A percentile compares a stretch with the other conserved stretches of the same genome.
phyloP scores from a whole-genome alignment of 2,329 filamentous ascomycete species.

The Botrytis paeoniae region DNA sequence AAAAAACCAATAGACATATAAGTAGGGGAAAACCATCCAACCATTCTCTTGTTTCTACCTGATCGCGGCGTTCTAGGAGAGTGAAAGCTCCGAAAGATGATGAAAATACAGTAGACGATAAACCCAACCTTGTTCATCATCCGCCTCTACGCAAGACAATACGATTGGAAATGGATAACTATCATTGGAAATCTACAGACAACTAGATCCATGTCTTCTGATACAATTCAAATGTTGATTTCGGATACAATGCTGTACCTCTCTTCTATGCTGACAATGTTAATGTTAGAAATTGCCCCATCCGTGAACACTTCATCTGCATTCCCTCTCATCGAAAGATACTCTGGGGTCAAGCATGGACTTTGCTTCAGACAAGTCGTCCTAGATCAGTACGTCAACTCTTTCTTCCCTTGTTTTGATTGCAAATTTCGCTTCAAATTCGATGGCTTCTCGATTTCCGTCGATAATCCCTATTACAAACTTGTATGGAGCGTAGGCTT shows the following conservation, averaged over 20 bases:
- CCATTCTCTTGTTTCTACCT: not conserved
- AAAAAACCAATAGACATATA: not conserved
- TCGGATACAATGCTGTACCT: not conserved
- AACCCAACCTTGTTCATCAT: not conserved
- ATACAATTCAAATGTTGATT: not conserved
- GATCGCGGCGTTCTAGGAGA: not conserved
- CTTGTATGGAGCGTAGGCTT: not conserved
- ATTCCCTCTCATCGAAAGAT: not conserved
- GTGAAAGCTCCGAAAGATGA: not conserved
- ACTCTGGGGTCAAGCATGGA: not conserved
- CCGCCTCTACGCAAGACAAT: not conserved
- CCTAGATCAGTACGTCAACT: not conserved
- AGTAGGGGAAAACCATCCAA: not conserved
- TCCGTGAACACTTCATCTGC: not conserved
- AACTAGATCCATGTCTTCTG: not conserved
- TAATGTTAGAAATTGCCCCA: not conserved
- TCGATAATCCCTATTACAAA: not conserved
- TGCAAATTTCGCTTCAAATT: not conserved
- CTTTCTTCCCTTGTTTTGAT: fast-evolving
- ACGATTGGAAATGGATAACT: not conserved
- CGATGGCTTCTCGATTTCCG: not conserved
- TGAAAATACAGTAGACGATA: not conserved
- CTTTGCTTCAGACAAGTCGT: not conserved
- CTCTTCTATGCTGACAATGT: not conserved
- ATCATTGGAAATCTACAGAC: not conserved